Conservation (phyloP, 305 asterid genomes). For the Fraxinus albicans region DNA sequence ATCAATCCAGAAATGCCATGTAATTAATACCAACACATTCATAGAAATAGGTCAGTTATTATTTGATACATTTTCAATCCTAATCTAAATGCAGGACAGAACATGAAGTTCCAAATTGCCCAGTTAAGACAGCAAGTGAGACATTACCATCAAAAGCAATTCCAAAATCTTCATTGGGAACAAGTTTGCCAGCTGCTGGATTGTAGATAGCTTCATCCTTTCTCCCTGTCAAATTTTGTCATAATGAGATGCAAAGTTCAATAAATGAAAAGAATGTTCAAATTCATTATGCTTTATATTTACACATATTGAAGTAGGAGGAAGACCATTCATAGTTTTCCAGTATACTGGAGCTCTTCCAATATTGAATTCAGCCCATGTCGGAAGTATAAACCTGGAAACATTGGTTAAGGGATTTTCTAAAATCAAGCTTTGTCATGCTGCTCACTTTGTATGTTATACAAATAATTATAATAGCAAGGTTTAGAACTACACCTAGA, state of each 20-base stretch:
- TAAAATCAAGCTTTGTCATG: not conserved
- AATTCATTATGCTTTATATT: not conserved
- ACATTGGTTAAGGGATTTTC: not conserved
- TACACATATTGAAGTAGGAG: slow-evolving; percentile 66
- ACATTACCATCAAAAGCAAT: slow-evolving; percentile 70
- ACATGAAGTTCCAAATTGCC: not conserved
- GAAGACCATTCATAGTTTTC: slow-evolving; percentile 88
- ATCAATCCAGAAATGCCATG: not conserved
- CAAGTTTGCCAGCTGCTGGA: slow-evolving; percentile 60
- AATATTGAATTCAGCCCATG: slow-evolving; percentile 65
- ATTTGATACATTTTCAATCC: not conserved
- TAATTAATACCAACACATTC: not conserved
- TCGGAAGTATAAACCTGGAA: slow-evolving; percentile 50
- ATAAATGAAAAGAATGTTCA: not conserved
- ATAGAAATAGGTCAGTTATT: not conserved
- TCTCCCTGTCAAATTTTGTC: slow-evolving; percentile 51
- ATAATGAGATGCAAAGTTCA: slow-evolving; percentile 1
- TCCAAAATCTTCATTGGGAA: slow-evolving; percentile 61
- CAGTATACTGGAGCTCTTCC: slow-evolving; percentile 78
- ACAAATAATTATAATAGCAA: too few species aligned
- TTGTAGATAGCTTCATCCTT: slow-evolving; percentile 65
- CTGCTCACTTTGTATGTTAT: too few species aligned
- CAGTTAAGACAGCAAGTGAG: not conserved
- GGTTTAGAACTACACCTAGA: too few species aligned
- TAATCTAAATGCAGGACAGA: not conserved